phyloP scores from a whole-genome alignment of 192 early-diverging fungal genomes.

The Podila clonocystis region DNA sequence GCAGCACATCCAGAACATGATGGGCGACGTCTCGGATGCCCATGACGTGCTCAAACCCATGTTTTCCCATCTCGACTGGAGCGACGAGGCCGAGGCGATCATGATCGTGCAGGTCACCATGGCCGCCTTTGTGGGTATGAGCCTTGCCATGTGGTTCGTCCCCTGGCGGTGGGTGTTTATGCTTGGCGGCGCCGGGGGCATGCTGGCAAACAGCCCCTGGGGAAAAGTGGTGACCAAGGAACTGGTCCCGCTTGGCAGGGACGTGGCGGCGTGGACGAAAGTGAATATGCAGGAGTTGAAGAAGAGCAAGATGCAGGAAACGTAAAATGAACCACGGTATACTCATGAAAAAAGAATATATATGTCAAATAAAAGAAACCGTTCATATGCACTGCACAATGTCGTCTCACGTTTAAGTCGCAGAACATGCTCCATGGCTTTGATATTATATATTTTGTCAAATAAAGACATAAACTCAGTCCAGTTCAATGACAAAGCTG shows the following conservation, averaged over 20 bases:
- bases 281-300: conserved; percentile 22
- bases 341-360: too few species aligned
- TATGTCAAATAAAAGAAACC: too few species aligned
- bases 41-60: conserved; percentile 57
- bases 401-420: too few species aligned
- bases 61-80: conserved; percentile 63
- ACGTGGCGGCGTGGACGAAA: conserved; percentile 28
- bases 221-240: conserved; percentile 49
- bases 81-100: conserved; percentile 55
- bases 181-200: conserved; percentile 63
- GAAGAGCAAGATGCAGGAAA: conserved; percentile 11
- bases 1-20: conserved; percentile 82
- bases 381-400: too few species aligned
- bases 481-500: not conserved
- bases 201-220: conserved; percentile 71
- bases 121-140: conserved; percentile 42
- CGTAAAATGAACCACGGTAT: too few species aligned
- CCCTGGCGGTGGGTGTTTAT: conserved; percentile 60
- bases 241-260: conserved; percentile 14
- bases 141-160: conserved; percentile 54
- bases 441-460: too few species aligned
- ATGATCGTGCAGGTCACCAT: conserved; percentile 54
- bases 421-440: too few species aligned
- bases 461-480: not conserved
- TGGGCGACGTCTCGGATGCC: conserved; percentile 66